Conservation (phyloP, 2,329 filamentous ascomycete species). For the Paecilomyces formosus region DNA sequence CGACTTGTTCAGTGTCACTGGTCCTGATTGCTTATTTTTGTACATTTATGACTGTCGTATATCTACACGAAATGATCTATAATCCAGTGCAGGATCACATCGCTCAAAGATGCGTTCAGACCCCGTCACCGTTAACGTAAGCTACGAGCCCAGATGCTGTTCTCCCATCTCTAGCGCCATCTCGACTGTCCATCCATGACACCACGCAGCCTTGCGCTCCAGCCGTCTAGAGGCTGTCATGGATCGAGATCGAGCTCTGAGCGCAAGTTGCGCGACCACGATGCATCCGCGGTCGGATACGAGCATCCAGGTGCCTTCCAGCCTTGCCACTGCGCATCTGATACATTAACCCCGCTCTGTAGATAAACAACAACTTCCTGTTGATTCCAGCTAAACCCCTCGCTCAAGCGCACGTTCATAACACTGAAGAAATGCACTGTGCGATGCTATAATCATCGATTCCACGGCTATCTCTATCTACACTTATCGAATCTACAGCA, state of each 20-base stretch:
- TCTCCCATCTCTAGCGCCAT: not conserved
- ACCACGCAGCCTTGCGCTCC: not conserved
- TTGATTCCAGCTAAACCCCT: too few species aligned
- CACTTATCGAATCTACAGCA: too few species aligned
- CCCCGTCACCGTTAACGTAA: not conserved
- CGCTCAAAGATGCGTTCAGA: not conserved
- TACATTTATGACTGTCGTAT: not conserved
- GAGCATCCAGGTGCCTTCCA: too few species aligned
- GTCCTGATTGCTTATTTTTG: not conserved
- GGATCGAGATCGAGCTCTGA: not conserved
- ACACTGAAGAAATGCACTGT: too few species aligned
- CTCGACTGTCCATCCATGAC: too few species aligned
- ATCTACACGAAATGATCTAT: not conserved
- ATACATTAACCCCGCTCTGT: too few species aligned
- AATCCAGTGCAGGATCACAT: not conserved
- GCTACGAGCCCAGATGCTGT: not conserved
- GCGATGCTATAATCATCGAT: too few species aligned
- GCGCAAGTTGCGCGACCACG: not conserved
- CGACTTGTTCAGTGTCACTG: not conserved
- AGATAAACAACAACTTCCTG: too few species aligned
- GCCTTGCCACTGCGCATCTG: too few species aligned
- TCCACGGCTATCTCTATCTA: too few species aligned
- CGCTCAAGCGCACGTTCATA: too few species aligned
- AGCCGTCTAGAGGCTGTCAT: not conserved
- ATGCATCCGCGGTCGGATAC: not conserved